Evolutionary conservation across 2,329 filamentous ascomycete genomes (phyloP).

Genomic region (Rhinocladiella mackenziei): DNA sequence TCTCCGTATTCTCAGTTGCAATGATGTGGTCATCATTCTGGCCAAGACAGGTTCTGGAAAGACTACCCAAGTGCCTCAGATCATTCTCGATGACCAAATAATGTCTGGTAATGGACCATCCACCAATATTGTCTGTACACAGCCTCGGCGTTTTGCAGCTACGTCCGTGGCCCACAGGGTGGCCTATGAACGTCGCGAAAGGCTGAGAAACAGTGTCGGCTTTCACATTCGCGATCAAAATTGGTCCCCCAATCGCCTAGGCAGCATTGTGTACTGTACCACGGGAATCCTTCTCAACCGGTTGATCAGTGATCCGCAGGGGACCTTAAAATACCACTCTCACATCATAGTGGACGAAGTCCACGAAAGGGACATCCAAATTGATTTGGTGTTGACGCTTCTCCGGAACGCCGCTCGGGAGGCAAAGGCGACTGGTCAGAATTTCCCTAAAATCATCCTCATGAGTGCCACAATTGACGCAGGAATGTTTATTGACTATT

Average conservation of each 20-base stretch:
- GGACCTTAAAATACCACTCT: conserved; percentile 78
- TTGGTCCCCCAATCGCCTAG: conserved; percentile 71
- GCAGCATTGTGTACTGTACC: conserved; percentile 69
- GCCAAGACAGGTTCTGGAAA: conserved; percentile 97
- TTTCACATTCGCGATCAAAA: conserved; percentile 92
- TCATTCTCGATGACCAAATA: conserved; percentile 84
- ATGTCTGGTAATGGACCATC: conserved; percentile 60
- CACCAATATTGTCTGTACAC: conserved; percentile 93
- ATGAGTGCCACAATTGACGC: conserved; percentile 98
- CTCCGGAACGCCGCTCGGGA: conserved; percentile 73
- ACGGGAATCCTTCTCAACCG: conserved; percentile 90
- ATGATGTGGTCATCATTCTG: conserved; percentile 87
- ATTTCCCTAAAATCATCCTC: conserved; percentile 83
- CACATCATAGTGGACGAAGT: conserved; percentile 79
- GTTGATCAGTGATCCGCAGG: conserved; percentile 82
- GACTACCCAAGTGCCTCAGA: conserved; percentile 94
- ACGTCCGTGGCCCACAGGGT: conserved; percentile 90
- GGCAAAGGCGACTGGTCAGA: conserved; percentile 43
- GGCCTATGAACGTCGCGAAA: conserved; percentile 88
- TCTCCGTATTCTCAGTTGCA: conserved; percentile 66
- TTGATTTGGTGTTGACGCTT: conserved; percentile 89
- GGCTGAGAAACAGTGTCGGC: conserved; percentile 74
- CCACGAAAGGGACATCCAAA: conserved; percentile 92
- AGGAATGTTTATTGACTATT: conserved; percentile 81
- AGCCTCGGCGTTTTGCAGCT: conserved; percentile 90